Evolutionary conservation across 768 basidiomycete species (phyloP), one percentile per base, ranked within the genome.

Genomic region (Coprinopsis marcescibilis): DNA sequence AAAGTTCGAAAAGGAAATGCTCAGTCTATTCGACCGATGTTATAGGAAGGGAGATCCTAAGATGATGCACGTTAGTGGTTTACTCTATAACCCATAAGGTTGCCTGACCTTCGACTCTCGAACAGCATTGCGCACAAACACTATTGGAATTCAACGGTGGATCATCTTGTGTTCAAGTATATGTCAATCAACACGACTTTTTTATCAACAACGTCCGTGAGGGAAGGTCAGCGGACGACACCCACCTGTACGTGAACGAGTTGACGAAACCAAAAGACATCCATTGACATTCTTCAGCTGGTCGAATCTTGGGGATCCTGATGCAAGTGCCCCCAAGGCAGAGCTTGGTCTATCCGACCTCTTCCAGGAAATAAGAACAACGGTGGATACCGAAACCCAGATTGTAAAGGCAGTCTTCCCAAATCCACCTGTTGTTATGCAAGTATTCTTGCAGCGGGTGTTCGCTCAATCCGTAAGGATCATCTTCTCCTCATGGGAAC

Each of bases 121-220:
- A n/a, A 35, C 57, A 99, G 95, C 96, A 98, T 60, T 98, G 95
- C 59, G 95, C 96, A 0, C 89, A 94, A 68, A 95, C 91, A 2
- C 71, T 99, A 4, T 77, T 96, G 14, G 96, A 98, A 63, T 99
- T 99, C 69, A 99, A 99, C 54, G 96, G 96, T 4, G 96, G 96
- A 7, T 73, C 88, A 35, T 95, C 93, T 0, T 98, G 96, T 59
- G 88, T 99, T 4, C 94, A 97, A 65, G 90, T 98, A 11, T 99
- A 98, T 57, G 96, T 99, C 46, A 99, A 98, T 58, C 96, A 99
- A 61, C 96, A 99, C 57, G 96, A 98, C 62, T 99, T 99, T 72
- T 99, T 99, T 73, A 97, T 98, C 62, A 94, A 94, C 60, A 80
- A 89, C 45, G 81, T 90, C 30, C 81, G 85, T 27, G 84, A 83